A percentile compares a stretch with the other conserved stretches of the same genome.
phyloP scores from a whole-genome alignment of 1,284 basidiomycete species.

The Ganoderma boninense region DNA sequence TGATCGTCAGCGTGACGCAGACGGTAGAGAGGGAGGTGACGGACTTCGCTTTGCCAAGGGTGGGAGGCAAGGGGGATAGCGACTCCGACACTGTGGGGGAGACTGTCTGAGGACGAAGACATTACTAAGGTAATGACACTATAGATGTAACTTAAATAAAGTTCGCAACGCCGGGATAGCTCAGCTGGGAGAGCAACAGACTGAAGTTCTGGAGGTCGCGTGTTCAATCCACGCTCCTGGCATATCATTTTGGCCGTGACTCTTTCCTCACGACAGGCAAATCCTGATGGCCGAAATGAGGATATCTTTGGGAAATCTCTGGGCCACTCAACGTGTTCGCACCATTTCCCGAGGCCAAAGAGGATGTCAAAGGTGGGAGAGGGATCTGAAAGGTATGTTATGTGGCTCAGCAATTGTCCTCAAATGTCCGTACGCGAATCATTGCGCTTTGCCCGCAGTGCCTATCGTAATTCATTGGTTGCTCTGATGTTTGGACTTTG shows the following conservation, averaged over 20 bases:
- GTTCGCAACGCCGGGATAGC: slow-evolving; percentile 57
- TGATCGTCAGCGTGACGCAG: slow-evolving; percentile 27
- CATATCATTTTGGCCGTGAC: slow-evolving; percentile 39
- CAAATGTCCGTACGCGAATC: no score
- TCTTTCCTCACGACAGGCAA: no score
- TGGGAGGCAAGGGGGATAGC: not conserved
- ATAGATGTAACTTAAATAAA: not conserved
- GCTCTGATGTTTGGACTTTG: no score
- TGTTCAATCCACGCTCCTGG: slow-evolving; percentile 73
- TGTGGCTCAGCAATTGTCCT: no score
- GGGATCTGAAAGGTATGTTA: no score
- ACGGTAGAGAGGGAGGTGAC: slow-evolving; percentile 29
- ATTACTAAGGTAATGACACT: not conserved
- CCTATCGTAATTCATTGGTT: no score
- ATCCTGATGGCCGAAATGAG: no score
- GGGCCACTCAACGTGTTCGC: no score
- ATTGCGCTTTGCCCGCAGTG: no score
- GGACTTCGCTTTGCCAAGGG: slow-evolving; percentile 22
- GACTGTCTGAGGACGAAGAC: not conserved
- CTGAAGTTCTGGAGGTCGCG: slow-evolving; percentile 78
- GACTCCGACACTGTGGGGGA: not conserved
- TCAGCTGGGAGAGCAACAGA: slow-evolving; percentile 86
- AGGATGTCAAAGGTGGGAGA: no score
- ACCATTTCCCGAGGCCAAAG: no score
- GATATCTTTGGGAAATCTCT: no score